Evolutionary conservation across 805 yeast species (phyloP), one percentile per base, ranked within the genome.

Genomic region (Schwanniomyces polymorphus): DNA sequence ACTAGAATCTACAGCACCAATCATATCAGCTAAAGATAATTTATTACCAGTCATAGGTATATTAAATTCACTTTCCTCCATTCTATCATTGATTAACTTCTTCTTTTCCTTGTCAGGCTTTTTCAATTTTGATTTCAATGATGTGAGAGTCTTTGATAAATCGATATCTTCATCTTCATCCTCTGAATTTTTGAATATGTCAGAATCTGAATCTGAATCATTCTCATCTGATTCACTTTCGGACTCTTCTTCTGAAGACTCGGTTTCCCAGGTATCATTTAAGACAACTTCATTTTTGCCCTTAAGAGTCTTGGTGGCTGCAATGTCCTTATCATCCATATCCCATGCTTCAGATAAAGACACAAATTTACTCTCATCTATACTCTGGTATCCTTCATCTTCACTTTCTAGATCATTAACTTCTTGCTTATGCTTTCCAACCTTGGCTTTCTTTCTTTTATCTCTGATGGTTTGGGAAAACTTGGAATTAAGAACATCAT

Each of bases 311-410:
- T 46, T 51, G 23, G 56, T 50, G 35, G 59, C 50, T 40, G 56
- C 59, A 43, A 60, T 52, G 49, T 80, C 85, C 26, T 63, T 68
- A 27, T 84, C 89, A 61, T 88, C 94, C 66, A 82, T 65, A 59
- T 87, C 97, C 96, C 96, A 90, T 3, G 88, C 91, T 55, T 85
- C 91, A n/a, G 96, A 86, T 34, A 91, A 72, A 0, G 95, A 80
- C 49, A 86, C 77, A 45, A 91, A 74, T 54, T 89, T 87, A 27
- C 66, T 72, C 60, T 89, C 97, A 57, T 89, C 96, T 38, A 87
- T 75, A 59, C 91, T 84, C 23, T 79, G 79, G 59, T 88, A 86
- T 10, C 80, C 92, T 5, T 73, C 81, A n/a, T 79, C 84, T 14
- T 71, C 78, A 5, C 31, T 41, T 10, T 46, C 56, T 4, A 45